A percentile compares a stretch with the other conserved stretches of the same genome.
Evolutionary conservation across 2,329 filamentous ascomycete genomes (phyloP).

Genomic region (Sarocladium strictum): DNA sequence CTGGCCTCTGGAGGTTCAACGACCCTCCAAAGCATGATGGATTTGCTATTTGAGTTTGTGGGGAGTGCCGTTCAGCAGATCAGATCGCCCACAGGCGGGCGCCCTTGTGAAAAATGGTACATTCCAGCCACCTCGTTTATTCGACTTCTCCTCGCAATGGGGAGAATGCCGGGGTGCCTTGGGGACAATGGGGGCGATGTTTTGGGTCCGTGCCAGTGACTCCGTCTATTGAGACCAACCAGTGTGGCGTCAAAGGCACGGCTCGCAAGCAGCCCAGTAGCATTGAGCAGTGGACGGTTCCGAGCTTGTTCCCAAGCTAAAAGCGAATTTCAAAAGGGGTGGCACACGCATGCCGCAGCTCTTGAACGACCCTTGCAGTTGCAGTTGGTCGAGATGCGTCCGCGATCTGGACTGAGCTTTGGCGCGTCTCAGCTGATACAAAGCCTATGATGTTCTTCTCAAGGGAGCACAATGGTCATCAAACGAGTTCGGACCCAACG

Average conservation of each 20-base stretch:
- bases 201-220: not conserved
- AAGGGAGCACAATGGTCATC: too few relatives aligned
- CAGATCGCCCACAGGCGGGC: too few relatives aligned
- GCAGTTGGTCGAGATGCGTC: not conserved
- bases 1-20: slow-evolving; percentile 74
- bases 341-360: not conserved
- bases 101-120: too few relatives aligned
- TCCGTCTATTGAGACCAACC: not conserved
- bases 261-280: not conserved
- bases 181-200: not conserved
- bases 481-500: too few relatives aligned
- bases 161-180: not conserved
- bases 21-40: slow-evolving; percentile 52
- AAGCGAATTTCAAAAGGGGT: not conserved
- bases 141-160: not conserved
- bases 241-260: slow-evolving; percentile 1
- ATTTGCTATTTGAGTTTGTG: slow-evolving; percentile 37
- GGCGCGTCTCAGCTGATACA: not conserved
- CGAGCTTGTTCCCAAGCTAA: not conserved
- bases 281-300: not conserved
- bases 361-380: not conserved
- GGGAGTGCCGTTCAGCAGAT: not conserved
- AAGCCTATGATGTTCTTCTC: not conserved
- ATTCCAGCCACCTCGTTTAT: too few relatives aligned
- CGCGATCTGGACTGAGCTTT: not conserved